Percentiles rank a stretch among this genome's conserved stretches.
phyloP scores from a whole-genome alignment of 805 yeast genomes.

The Metschnikowia amazonensis region DNA sequence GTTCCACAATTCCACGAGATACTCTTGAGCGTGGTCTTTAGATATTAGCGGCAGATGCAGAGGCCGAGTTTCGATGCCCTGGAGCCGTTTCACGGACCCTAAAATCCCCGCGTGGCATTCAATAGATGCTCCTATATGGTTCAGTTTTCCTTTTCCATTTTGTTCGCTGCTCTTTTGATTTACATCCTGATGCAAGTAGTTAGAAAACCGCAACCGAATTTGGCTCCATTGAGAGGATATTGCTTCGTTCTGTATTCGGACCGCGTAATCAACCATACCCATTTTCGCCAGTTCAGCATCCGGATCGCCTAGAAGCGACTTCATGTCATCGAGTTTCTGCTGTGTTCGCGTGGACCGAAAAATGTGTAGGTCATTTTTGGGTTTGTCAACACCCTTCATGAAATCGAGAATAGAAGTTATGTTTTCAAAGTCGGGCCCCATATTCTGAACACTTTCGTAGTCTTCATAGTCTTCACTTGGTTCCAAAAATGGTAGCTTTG shows the following conservation, averaged over 20 bases:
- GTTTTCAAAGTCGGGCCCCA: neutral
- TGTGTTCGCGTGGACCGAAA: slow-evolving; percentile 28
- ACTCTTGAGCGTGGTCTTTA: neutral
- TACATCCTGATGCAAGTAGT: neutral
- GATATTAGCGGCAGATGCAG: neutral
- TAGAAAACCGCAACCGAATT: slow-evolving; percentile 33
- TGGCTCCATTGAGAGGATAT: slow-evolving; percentile 34
- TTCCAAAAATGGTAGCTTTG: neutral
- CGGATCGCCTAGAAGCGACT: slow-evolving; percentile 20
- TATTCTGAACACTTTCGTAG: neutral
- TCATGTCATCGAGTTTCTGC: slow-evolving; percentile 33
- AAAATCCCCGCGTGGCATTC: slow-evolving; percentile 11
- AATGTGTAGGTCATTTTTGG: neutral
- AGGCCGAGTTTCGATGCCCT: neutral
- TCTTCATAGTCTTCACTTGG: neutral
- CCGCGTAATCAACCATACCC: slow-evolving; percentile 16
- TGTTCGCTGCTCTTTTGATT: neutral
- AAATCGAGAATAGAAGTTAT: slow-evolving; percentile 11
- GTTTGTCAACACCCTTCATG: slow-evolving; percentile 7
- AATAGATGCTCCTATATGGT: neutral
- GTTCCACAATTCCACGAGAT: neutral
- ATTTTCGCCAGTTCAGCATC: neutral
- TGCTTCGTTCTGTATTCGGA: slow-evolving; percentile 36
- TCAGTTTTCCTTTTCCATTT: neutral
- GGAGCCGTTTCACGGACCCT: slow-evolving; percentile 8